phyloP scores from a whole-genome alignment of 768 basidiomycete genomes.

The Leucosporidium creatinivorum region DNA sequence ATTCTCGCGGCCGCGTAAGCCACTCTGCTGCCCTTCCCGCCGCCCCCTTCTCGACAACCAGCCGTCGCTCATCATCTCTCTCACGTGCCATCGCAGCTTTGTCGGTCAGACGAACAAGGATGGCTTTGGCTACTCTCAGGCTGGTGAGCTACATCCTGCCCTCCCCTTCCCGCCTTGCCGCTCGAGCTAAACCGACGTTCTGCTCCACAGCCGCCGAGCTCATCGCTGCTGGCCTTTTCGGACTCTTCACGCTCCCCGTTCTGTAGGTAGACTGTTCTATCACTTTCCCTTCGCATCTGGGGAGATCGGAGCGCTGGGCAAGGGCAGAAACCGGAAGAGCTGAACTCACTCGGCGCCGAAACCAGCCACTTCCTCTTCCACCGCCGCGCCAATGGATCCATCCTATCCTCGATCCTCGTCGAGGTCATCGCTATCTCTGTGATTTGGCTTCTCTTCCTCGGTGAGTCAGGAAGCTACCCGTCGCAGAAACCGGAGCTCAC shows the following conservation, averaged over 20 bases:
- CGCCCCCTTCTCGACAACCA: neutral
- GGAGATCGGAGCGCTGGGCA: neutral
- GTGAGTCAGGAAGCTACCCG: neutral
- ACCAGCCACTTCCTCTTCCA: constrained; percentile 20
- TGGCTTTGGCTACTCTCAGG: neutral
- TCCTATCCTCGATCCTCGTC: neutral
- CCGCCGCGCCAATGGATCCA: neutral
- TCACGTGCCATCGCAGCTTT: neutral
- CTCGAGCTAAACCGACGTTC: neutral
- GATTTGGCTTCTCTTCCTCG: constrained; percentile 15
- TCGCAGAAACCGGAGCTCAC: neutral
- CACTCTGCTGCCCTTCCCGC: neutral
- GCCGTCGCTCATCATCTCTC: neutral
- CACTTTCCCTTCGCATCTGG: neutral
- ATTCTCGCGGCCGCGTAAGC: constrained; percentile 9
- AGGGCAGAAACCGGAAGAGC: too few relatives aligned
- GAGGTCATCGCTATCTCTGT: constrained; percentile 13
- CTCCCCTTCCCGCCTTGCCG: neutral
- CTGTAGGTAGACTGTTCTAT: neutral
- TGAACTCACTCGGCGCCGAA: neutral
- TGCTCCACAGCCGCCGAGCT: neutral
- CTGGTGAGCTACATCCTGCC: neutral
- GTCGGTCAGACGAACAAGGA: too few relatives aligned
- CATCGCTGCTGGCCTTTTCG: constrained; percentile 1
- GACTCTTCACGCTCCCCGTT: too few relatives aligned